phyloP scores from a whole-genome alignment of 805 yeast species.

The Ogataea naganishii region DNA sequence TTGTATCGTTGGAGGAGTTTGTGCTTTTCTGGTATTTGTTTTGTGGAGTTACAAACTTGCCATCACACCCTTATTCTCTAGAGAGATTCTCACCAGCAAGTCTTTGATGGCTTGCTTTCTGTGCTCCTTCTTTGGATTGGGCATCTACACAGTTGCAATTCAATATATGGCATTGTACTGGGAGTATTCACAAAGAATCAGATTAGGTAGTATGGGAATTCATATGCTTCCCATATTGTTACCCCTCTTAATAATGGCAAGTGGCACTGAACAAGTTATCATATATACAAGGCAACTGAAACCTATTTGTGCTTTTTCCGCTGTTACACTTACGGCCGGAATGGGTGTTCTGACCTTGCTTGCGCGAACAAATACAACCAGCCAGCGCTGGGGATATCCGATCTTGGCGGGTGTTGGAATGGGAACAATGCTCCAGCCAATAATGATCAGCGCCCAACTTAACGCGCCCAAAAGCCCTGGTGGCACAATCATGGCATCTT shows the following conservation, averaged over 20 bases:
- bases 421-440: too few relatives aligned
- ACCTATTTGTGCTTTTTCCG: slow-evolving; percentile 22
- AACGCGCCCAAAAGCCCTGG: too few relatives aligned
- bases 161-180: slow-evolving; percentile 36
- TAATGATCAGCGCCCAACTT: too few relatives aligned
- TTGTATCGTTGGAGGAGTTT: slow-evolving; percentile 38
- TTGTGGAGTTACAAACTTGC: slow-evolving; percentile 34
- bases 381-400: too few relatives aligned
- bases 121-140: slow-evolving; percentile 26
- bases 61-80: slow-evolving; percentile 37
- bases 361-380: too few relatives aligned
- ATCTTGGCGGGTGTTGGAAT: too few relatives aligned
- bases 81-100: slow-evolving; percentile 26
- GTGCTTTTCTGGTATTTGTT: slow-evolving; percentile 25
- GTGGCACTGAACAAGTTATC: slow-evolving; percentile 39
- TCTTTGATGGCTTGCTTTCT: slow-evolving; percentile 30
- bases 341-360: too few relatives aligned
- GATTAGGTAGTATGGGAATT: slow-evolving; percentile 36
- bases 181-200: slow-evolving; percentile 31
- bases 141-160: slow-evolving; percentile 29
- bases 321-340: slow-evolving; percentile 26
- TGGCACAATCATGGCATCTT: too few relatives aligned
- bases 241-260: too few relatives aligned
- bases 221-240: too few relatives aligned
- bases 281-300: slow-evolving; percentile 30